Base-by-base conservation (phyloP, 768 basidiomycete species). In the Leccinum boreale region DNA sequence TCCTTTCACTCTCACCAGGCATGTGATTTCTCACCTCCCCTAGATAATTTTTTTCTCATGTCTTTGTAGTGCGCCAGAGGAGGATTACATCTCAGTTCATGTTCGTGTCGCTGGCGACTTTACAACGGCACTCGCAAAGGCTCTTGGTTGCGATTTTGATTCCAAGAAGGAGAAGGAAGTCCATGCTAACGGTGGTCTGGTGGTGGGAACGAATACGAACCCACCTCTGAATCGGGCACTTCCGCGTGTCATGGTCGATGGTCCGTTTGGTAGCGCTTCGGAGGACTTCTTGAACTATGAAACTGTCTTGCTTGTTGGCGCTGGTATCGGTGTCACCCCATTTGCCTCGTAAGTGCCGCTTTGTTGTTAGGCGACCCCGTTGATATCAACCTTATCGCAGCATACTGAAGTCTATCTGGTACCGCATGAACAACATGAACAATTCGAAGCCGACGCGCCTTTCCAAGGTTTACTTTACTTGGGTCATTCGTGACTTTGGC, bases 251-350 rank as follows among this genome's bases (percentile, higher is more conserved):
- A 97, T 97, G 94, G 84, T 98, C 51, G 95, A 98, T 66, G 95
- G 94, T 15, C 95, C 95, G 5, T 98, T 97, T 69, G 95, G 95
- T 14, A 87, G 85, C 59, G 93, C 95, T 9, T 87, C 85, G 44
- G 95, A 98, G 71, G 93, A 95, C 70, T 95, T 90, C 69, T 77
- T 91, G 69, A 93, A 92, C 55, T 94, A 85, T 63, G 94, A 97
- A 75, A 90, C 92, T 1, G 81, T 94, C 35, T 75, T 96, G 31
- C 84, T 97, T 39, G 91, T 95, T 49, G 94, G 93, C 62, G 94
- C 90, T 56, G 96, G 95, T 73, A 98, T 98, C 60, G 95, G 95
- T 64, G 94, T 97, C 35, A 97, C 95, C 0, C 95, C 95, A 3
- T 97, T 98, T 65, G 94, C 95, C 53, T 92, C 90, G 87, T 95